Evolutionary conservation across 306 rosid genomes (phyloP), one percentile per base, ranked within the genome.

Genomic region (Chamaecrista fasciculata): DNA sequence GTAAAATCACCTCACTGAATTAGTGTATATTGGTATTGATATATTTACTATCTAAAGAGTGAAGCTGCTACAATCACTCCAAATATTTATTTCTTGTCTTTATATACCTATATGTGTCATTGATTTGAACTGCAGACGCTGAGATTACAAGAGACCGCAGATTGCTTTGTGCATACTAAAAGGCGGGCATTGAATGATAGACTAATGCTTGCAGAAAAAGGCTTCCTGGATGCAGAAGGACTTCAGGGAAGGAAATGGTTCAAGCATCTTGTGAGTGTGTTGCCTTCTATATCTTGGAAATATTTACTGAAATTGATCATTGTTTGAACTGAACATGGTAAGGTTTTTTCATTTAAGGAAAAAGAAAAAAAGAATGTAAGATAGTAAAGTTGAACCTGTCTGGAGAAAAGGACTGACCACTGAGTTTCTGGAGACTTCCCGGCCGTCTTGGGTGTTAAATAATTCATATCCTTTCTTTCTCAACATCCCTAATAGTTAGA

Each of bases 181-280:
- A 86, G 34, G 60, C 83, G 96, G 66, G 86, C 88, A 66, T 44
- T 89, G 66, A 89, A 86, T 29, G 96, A 89, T 47, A 88, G 90
- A 71, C 76, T 89, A 33, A 84, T 89, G 85, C 86, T 84, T 25
- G 85, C 90, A 0, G 96, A 89, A 77, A 82, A 85, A 74, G 92
- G 90, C 76, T 89, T 89, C 82, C 73, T 89, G 47, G 92, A 89
- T 57, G 76, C 76, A 7, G 86, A 82, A 2, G 96, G 96, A 19
- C 84, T 89, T 46, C 62, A 43, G 14, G 90, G 85, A 64, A 81
- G 82, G 72, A 64, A 39, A 9, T 89, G 96, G 96, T 84, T 89
- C 82, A 89, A 84, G 84, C 96, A 89, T 84, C 92, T 89, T 37
- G 96, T 89, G 70, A 89, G 89, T 79, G 60, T 26, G 61, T 64